Evolutionary conservation across 2,329 filamentous ascomycete species (phyloP).

Genomic region (Macrophomina tecta): DNA sequence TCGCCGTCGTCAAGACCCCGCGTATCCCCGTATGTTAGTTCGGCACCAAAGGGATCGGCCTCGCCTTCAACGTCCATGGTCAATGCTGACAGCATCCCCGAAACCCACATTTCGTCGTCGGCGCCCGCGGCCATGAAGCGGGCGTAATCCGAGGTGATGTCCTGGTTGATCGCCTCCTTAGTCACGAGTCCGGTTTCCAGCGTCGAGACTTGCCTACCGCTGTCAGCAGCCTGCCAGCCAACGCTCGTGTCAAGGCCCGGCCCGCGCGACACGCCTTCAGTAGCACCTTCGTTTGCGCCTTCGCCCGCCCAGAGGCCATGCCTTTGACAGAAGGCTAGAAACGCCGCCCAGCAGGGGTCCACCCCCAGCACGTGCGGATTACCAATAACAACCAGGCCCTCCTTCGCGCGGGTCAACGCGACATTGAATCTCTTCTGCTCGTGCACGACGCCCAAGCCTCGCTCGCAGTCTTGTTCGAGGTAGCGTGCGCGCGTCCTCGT

Average conservation of each 20-base stretch:
- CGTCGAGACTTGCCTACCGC: conserved; percentile 33
- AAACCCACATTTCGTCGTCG: conserved; percentile 37
- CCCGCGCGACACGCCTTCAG: background rate
- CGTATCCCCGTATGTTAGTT: conserved; percentile 24
- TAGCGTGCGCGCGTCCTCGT: conserved; percentile 46
- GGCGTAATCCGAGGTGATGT: background rate
- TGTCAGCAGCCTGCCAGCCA: background rate
- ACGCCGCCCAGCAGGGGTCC: conserved; percentile 47
- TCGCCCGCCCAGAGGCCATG: conserved; percentile 43
- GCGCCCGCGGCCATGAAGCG: conserved; percentile 29
- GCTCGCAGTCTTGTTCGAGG: conserved; percentile 39
- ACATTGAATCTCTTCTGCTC: conserved; percentile 52
- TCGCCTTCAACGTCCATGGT: conserved; percentile 11
- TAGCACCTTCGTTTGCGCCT: background rate
- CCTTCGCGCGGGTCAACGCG: conserved; percentile 52
- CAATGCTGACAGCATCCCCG: conserved; percentile 16
- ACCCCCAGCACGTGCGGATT: conserved; percentile 45
- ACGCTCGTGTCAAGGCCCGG: conserved; percentile 8
- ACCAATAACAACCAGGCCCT: conserved; percentile 51
- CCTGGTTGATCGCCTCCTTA: conserved; percentile 31
- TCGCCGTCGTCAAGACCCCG: background rate
- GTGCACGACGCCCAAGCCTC: conserved; percentile 45
- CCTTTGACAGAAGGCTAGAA: conserved; percentile 47
- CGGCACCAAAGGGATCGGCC: conserved; percentile 27
- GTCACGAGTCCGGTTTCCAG: conserved; percentile 38